A percentile compares a stretch with the other conserved stretches of the same genome.
Evolutionary conservation across 495 filamentous ascomycete genomes (phyloP).

Genomic region (Polyplosphaeria fusca): DNA sequence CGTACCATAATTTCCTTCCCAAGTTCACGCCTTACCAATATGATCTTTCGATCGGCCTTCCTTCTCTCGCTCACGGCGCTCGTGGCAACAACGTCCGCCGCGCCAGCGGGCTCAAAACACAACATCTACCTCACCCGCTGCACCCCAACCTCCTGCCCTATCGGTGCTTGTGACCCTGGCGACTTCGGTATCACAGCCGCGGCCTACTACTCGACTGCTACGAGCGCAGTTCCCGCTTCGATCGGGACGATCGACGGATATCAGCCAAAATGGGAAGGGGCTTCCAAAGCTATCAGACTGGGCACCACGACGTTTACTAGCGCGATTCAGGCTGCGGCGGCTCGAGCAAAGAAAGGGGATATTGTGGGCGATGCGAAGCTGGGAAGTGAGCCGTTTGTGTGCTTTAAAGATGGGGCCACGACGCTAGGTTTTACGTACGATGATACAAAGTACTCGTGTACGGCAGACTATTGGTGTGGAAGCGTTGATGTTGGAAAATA

Average conservation of each 20-base stretch:
- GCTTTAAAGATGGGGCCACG: slow-evolving; percentile 21
- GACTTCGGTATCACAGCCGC: slow-evolving; percentile 19
- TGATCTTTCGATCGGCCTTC: slow-evolving; percentile 1
- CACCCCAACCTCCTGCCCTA: slow-evolving; percentile 16
- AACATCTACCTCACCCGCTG: slow-evolving; percentile 22
- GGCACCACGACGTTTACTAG: slow-evolving; percentile 5
- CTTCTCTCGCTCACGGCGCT: slow-evolving; percentile 1
- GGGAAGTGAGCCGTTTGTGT: slow-evolving; percentile 16
- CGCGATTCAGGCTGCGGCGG: slow-evolving; percentile 1
- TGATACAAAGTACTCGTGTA: slow-evolving; percentile 14
- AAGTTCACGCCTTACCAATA: neutral
- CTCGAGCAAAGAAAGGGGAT: neutral
- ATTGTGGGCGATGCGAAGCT: slow-evolving; percentile 14
- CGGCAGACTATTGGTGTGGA: slow-evolving; percentile 21
- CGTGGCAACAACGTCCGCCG: neutral
- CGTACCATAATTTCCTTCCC: neutral
- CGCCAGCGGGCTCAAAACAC: slow-evolving; percentile 21
- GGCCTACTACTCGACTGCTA: slow-evolving; percentile 5
- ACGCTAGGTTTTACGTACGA: slow-evolving; percentile 21
- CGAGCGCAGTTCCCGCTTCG: neutral
- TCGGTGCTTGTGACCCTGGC: slow-evolving; percentile 15
- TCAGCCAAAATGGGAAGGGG: slow-evolving; percentile 7
- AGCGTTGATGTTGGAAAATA: slow-evolving; percentile 7
- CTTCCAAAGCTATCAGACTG: slow-evolving; percentile 2
- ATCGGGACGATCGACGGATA: slow-evolving; percentile 3